These are phyloP conservation scores for Achlya hypogyna DNA, from an alignment of 352 stramenopile genomes.

Conservation along the genomic window DNA sequence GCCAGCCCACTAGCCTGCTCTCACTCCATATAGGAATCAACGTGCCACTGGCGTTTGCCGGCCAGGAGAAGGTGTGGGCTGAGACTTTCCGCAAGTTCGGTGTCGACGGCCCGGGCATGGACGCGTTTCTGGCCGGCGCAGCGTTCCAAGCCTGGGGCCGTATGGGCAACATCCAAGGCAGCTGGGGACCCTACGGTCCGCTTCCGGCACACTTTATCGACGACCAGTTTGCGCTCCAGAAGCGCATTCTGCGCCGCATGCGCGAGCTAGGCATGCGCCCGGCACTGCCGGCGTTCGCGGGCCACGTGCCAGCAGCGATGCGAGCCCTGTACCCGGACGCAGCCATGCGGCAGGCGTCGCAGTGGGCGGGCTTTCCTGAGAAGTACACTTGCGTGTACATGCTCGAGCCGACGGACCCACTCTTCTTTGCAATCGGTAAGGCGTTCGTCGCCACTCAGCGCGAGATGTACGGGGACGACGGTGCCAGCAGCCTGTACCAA, in stretches of 20 bases:
- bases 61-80: slow-evolving; percentile 84
- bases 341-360: slow-evolving; percentile 70
- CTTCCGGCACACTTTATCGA: slow-evolving; percentile 80
- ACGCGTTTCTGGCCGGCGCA: slow-evolving; percentile 83
- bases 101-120: slow-evolving; percentile 57
- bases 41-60: slow-evolving; percentile 85
- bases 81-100: slow-evolving; percentile 76
- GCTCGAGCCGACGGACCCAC: slow-evolving; percentile 65
- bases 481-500: slow-evolving; percentile 61
- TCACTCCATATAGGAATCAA: slow-evolving; percentile 54
- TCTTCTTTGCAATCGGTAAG: slow-evolving; percentile 74
- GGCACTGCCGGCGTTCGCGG: slow-evolving; percentile 79
- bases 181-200: slow-evolving; percentile 65
- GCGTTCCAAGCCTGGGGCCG: slow-evolving; percentile 83
- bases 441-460: slow-evolving; percentile 66
- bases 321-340: slow-evolving; percentile 54
- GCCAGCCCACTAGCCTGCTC: slow-evolving; percentile 3
- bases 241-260: slow-evolving; percentile 73
- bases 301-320: slow-evolving; percentile 81
- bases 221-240: slow-evolving; percentile 60
- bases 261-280: slow-evolving; percentile 84
- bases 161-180: slow-evolving; percentile 84
- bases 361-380: slow-evolving; percentile 68
- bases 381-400: slow-evolving; percentile 78
- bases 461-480: slow-evolving; percentile 51